phyloP scores from a whole-genome alignment of 306 rosid genomes.

The Neltuma alba region DNA sequence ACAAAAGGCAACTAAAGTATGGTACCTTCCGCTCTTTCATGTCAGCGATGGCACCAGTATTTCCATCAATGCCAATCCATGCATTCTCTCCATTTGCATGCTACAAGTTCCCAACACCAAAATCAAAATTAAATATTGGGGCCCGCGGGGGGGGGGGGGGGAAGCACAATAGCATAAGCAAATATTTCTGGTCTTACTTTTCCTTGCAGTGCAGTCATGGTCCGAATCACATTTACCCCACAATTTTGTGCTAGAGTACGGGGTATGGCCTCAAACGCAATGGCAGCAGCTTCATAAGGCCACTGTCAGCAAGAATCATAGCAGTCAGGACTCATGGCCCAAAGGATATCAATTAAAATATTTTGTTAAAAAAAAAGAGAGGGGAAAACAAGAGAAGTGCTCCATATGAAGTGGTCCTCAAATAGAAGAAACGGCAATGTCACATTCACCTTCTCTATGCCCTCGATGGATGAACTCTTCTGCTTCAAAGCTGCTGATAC shows the following conservation, averaged over 20 bases:
- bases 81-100: conserved; percentile 95
- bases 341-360: neutral
- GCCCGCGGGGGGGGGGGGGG: too few species aligned
- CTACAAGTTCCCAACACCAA: conserved; percentile 47
- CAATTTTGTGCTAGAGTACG: conserved; percentile 98
- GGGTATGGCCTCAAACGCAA: conserved; percentile 98
- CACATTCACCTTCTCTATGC: conserved; percentile 83
- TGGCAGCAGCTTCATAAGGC: conserved; percentile 99
- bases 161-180: neutral
- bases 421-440: conserved; percentile 1
- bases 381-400: conserved; percentile 1
- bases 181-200: conserved; percentile 53
- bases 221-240: conserved; percentile 93
- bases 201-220: conserved; percentile 97
- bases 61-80: conserved; percentile 97
- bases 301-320: conserved; percentile 59
- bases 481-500: conserved; percentile 94
- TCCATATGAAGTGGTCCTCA: neutral
- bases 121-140: neutral
- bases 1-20: neutral
- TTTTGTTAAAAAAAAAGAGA: too few species aligned
- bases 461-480: conserved; percentile 94
- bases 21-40: conserved; percentile 86
- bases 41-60: conserved; percentile 72
- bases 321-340: conserved; percentile 19